A percentile compares a stretch with the other conserved stretches of the same genome.
Conservation (phyloP, 306 rosid genomes). For the Inga leiocalycina region DNA sequence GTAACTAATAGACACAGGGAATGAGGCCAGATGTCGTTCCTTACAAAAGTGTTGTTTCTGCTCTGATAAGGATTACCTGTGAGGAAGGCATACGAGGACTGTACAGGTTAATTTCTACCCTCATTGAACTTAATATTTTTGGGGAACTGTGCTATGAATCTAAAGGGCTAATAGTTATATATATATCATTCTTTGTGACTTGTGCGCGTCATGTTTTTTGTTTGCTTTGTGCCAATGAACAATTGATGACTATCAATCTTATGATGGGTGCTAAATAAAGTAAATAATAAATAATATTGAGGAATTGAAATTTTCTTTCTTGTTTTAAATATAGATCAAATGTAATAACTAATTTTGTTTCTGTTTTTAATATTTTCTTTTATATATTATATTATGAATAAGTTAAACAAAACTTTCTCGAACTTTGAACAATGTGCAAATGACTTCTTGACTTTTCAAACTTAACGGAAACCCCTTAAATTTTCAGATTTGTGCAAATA, state of each 20-base stretch:
- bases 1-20: slow-evolving; percentile 76
- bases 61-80: slow-evolving; percentile 76
- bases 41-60: slow-evolving; percentile 84
- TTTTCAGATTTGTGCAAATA: neutral
- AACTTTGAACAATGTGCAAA: neutral
- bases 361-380: neutral
- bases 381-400: neutral
- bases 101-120: slow-evolving; percentile 68
- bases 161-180: neutral
- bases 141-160: slow-evolving; percentile 10
- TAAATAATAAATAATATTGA: neutral
- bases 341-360: neutral
- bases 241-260: neutral
- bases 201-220: neutral
- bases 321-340: neutral
- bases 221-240: slow-evolving; percentile 10
- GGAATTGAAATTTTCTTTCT: neutral
- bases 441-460: neutral
- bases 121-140: slow-evolving; percentile 13
- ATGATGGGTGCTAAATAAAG: neutral
- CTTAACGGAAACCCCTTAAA: neutral
- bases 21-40: slow-evolving; percentile 90
- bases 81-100: slow-evolving; percentile 95
- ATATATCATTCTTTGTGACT: neutral
- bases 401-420: neutral